A percentile compares a stretch with the other conserved stretches of the same genome.
These are phyloP conservation scores for Hibiscus tridactylites DNA, from an alignment of 345 rosid species.

Conservation along the genomic window DNA sequence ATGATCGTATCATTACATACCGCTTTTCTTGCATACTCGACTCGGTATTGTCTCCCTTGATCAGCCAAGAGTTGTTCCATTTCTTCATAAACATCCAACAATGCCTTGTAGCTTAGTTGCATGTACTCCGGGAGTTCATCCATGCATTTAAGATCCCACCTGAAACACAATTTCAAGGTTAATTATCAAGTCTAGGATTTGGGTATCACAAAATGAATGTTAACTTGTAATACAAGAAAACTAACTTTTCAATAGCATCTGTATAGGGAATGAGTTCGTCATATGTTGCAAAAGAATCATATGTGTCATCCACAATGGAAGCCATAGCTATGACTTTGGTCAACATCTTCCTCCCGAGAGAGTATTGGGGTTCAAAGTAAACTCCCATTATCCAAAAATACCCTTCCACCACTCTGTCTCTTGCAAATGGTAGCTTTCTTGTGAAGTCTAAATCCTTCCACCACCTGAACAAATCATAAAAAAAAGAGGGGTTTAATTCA, in stretches of 20 bases:
- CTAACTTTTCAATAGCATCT: slow-evolving; percentile 20
- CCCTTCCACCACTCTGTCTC: slow-evolving; percentile 22
- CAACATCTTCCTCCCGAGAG: slow-evolving; percentile 8
- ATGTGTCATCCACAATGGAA: slow-evolving; percentile 20
- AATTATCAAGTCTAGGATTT: neutral
- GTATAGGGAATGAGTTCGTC: slow-evolving; percentile 19
- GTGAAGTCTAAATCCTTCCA: slow-evolving; percentile 22
- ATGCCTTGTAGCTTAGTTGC: slow-evolving; percentile 25
- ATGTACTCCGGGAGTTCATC: slow-evolving; percentile 24
- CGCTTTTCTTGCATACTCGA: slow-evolving; percentile 24
- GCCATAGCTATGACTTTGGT: slow-evolving; percentile 18
- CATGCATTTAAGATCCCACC: slow-evolving; percentile 19
- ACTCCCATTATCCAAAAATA: slow-evolving; percentile 23
- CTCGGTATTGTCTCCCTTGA: slow-evolving; percentile 11
- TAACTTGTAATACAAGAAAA: too few species aligned
- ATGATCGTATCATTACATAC: slow-evolving; percentile 1
- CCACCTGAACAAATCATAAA: slow-evolving; percentile 16
- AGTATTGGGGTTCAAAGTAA: slow-evolving; percentile 20
- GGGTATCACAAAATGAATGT: too few species aligned
- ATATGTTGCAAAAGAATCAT: slow-evolving; percentile 13
- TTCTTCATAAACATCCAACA: slow-evolving; percentile 25
- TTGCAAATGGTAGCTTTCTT: slow-evolving; percentile 24
- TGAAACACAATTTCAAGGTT: neutral
- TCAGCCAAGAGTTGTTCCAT: slow-evolving; percentile 11
- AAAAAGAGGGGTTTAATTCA: too few species aligned